Evolutionary conservation across 305 asterid species (phyloP).

Genomic region (Solanum hybrid): DNA sequence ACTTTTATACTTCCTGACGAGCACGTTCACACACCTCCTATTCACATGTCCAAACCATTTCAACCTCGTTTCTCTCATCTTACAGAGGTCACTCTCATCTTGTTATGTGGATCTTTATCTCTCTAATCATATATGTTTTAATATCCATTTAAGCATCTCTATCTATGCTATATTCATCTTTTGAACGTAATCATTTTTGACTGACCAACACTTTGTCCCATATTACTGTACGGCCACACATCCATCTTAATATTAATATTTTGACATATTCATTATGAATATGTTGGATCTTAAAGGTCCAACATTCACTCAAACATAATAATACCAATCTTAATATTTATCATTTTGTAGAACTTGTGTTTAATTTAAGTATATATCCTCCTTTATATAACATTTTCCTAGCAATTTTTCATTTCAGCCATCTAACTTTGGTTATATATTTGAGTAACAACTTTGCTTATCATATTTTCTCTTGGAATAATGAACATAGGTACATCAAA

Average conservation of each 20-base stretch:
- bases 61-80: background rate
- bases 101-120: too few species aligned
- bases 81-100: background rate
- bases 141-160: background rate
- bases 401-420: background rate
- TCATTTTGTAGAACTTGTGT: background rate
- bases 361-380: too few species aligned
- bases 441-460: background rate
- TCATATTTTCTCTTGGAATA: background rate
- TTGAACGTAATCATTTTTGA: too few species aligned
- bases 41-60: background rate
- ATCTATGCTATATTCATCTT: too few species aligned
- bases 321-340: background rate
- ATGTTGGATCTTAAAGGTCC: background rate
- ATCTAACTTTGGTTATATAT: background rate
- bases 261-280: background rate
- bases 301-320: background rate
- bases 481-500: background rate
- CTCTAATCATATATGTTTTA: background rate
- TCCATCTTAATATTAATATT: too few species aligned
- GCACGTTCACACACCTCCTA: background rate
- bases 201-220: background rate
- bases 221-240: background rate
- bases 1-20: too few species aligned
- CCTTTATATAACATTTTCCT: background rate